phyloP scores from a whole-genome alignment of 768 basidiomycete species.

The Clathrus columnatus region DNA sequence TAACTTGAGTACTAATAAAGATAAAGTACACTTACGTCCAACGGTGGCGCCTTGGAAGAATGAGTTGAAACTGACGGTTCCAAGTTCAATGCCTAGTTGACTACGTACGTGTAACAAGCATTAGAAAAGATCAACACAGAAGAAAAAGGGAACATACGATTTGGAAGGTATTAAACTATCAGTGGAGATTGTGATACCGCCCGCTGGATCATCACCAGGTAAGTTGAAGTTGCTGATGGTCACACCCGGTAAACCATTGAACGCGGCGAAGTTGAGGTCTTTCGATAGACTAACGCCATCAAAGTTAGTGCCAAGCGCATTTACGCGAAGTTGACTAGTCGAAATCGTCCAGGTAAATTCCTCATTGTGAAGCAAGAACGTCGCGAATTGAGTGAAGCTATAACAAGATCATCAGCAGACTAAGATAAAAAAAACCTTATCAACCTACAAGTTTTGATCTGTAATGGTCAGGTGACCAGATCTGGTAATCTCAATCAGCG shows the following conservation, averaged over 20 bases:
- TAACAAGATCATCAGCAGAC: background rate
- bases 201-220: slow-evolving; percentile 56
- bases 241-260: slow-evolving; percentile 61
- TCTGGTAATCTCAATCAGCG: background rate
- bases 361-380: slow-evolving; percentile 52
- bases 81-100: slow-evolving; percentile 66
- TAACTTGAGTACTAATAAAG: background rate
- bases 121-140: slow-evolving; percentile 13
- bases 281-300: slow-evolving; percentile 56
- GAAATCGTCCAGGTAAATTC: slow-evolving; percentile 66
- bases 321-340: slow-evolving; percentile 51
- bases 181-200: slow-evolving; percentile 63
- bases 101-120: slow-evolving; percentile 9
- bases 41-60: slow-evolving; percentile 48
- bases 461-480: slow-evolving; percentile 48
- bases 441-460: slow-evolving; percentile 36
- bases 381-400: slow-evolving; percentile 60
- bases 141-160: slow-evolving; percentile 36
- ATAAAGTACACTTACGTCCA: slow-evolving; percentile 42
- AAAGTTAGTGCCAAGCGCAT: slow-evolving; percentile 61
- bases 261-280: slow-evolving; percentile 55
- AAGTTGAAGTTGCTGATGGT: slow-evolving; percentile 64
- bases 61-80: slow-evolving; percentile 52
- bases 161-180: slow-evolving; percentile 58
- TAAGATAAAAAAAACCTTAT: background rate